Percentiles rank a stretch among this genome's conserved stretches.
Evolutionary conservation across 1,284 basidiomycete genomes (phyloP).

Genomic region (Exobasidium rhododendri): DNA sequence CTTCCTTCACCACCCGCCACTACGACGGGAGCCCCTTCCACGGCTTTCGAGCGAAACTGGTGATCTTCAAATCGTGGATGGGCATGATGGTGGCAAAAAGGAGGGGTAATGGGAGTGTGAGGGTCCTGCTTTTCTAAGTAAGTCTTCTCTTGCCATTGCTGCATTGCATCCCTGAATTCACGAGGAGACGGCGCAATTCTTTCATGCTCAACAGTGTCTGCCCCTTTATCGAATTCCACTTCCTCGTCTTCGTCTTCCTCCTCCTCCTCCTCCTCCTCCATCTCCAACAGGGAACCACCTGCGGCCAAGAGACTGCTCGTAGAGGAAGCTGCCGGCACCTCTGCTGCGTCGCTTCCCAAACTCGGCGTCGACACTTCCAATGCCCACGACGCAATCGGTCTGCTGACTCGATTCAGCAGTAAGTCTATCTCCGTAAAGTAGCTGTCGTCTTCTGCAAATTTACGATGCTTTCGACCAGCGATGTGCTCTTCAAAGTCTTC

Average conservation of each 20-base stretch:
- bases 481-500: constrained; percentile 89
- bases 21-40: not conserved
- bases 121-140: not conserved
- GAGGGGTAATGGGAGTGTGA: not conserved
- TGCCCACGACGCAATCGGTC: constrained; percentile 22
- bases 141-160: not conserved
- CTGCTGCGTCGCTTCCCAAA: not conserved
- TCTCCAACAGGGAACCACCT: not conserved
- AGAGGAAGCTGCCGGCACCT: not conserved
- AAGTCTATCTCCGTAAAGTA: constrained; percentile 82
- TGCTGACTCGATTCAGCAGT: constrained; percentile 69
- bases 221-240: not conserved
- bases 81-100: not conserved
- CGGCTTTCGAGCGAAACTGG: no score
- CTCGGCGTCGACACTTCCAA: not conserved
- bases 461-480: constrained; percentile 71
- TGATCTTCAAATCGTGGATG: no score
- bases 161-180: not conserved
- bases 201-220: not conserved
- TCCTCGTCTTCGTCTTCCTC: not conserved
- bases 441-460: constrained; percentile 74
- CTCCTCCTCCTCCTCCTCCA: not conserved
- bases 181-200: not conserved
- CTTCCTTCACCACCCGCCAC: not conserved
- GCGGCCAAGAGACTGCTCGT: not conserved